phyloP scores from a whole-genome alignment of 2,329 filamentous ascomycete genomes.

The Nannizzia gypsea region DNA sequence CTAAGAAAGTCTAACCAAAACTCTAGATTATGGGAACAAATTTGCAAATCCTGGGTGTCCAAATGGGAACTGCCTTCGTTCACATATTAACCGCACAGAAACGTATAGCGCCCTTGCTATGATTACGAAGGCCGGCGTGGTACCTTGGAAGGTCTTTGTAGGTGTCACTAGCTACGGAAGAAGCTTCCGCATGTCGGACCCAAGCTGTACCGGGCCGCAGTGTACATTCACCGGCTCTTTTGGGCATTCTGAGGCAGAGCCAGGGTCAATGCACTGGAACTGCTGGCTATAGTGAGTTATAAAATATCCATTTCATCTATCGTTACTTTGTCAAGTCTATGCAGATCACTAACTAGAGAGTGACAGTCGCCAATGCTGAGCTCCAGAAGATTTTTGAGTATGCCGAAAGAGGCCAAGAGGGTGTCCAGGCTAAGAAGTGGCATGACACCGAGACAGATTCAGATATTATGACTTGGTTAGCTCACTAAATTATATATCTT shows the following conservation, averaged over 20 bases:
- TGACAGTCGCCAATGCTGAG: not conserved
- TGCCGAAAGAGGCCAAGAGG: not conserved
- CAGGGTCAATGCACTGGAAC: constrained; percentile 21
- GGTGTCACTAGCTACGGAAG: constrained; percentile 29
- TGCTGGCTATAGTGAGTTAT: not conserved
- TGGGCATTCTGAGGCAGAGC: constrained; percentile 18
- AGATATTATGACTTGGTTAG: constrained; percentile 21
- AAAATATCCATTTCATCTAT: not conserved
- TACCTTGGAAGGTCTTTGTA: constrained; percentile 23
- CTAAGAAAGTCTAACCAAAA: constrained; percentile 4
- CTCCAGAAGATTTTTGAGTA: not conserved
- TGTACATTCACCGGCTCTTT: constrained; percentile 19
- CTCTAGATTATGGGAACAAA: constrained; percentile 11
- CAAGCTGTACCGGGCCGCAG: constrained; percentile 18
- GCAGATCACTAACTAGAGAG: not conserved
- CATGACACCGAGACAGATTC: constrained; percentile 6
- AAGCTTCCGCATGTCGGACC: constrained; percentile 24
- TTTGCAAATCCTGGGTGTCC: constrained; percentile 16
- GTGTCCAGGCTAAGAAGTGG: not conserved
- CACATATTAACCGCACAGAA: constrained; percentile 29
- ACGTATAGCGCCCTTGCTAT: constrained; percentile 22
- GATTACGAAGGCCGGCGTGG: constrained; percentile 29
- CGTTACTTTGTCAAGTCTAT: not conserved
- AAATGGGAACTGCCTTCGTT: constrained; percentile 26
- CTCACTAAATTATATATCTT: not conserved